Conservation (phyloP, 2,329 filamentous ascomycete genomes). For the Penicillium paneum region DNA sequence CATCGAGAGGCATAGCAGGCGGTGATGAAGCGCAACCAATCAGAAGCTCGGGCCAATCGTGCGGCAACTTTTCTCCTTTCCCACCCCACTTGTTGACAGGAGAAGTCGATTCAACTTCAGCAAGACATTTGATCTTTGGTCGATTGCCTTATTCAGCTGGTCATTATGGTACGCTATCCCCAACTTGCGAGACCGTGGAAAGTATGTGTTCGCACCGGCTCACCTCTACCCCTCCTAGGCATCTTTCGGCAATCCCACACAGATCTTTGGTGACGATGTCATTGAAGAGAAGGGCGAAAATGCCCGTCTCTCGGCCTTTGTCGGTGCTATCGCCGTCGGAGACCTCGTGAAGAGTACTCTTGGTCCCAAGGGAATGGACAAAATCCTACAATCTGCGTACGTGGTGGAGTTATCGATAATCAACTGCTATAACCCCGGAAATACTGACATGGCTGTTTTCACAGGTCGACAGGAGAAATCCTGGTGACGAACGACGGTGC, state of each 20-base stretch:
- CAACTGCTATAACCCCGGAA: conserved; percentile 15
- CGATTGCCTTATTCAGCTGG: conserved; percentile 20
- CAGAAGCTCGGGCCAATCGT: conserved; percentile 26
- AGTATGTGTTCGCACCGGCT: conserved; percentile 2
- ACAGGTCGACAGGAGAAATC: conserved; percentile 87
- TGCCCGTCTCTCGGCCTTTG: conserved; percentile 96
- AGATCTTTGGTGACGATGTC: conserved; percentile 97
- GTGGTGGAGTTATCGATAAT: conserved; percentile 36
- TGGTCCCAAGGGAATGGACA: conserved; percentile 98
- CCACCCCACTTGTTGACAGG: conserved; percentile 26
- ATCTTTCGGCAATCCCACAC: conserved; percentile 69
- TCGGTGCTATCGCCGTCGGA: conserved; percentile 95
- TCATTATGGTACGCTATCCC: conserved; percentile 30
- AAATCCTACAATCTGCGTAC: conserved; percentile 92
- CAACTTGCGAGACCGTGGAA: neutral
- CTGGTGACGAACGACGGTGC: conserved; percentile 99
- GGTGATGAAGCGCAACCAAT: conserved; percentile 17
- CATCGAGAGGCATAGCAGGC: conserved; percentile 18
- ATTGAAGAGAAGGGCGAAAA: conserved; percentile 99
- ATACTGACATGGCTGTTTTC: conserved; percentile 14
- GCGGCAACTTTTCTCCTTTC: conserved; percentile 29
- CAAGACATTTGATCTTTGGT: conserved; percentile 23
- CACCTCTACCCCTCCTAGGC: conserved; percentile 25
- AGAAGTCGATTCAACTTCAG: conserved; percentile 21
- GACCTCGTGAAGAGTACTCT: conserved; percentile 97